These are phyloP conservation scores for Phytopythium aichiense DNA, from an alignment of 352 stramenopile genomes.

Conservation along the genomic window DNA sequence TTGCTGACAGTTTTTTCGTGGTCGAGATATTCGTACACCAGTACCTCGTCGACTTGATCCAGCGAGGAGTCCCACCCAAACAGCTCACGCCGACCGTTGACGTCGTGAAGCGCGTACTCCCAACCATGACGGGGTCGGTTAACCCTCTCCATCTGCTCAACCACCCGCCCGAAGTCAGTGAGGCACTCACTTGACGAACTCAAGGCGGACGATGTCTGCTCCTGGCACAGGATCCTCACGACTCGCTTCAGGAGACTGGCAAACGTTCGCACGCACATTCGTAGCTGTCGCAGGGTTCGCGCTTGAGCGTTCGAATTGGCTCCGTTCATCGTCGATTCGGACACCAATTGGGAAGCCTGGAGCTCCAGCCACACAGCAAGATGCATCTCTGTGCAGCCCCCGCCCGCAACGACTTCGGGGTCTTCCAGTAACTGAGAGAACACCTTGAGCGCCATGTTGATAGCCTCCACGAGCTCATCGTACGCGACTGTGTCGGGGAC, in stretches of 20 bases:
- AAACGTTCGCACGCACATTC: conserved; percentile 22
- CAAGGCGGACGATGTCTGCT: not conserved
- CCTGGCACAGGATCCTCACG: not conserved
- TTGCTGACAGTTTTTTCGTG: conserved; percentile 21
- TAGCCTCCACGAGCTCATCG: conserved; percentile 37
- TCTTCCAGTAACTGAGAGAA: conserved; percentile 33
- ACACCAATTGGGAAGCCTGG: conserved; percentile 20
- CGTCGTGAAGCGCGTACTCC: conserved; percentile 2
- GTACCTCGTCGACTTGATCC: conserved; percentile 16
- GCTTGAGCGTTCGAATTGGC: not conserved
- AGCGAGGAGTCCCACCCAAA: conserved; percentile 39
- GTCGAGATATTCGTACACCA: conserved; percentile 7
- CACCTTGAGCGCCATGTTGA: conserved; percentile 35
- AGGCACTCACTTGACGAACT: conserved; percentile 5
- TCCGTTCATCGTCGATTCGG: conserved; percentile 6
- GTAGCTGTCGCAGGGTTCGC: conserved; percentile 26
- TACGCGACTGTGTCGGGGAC: conserved; percentile 33
- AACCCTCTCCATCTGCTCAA: conserved; percentile 21
- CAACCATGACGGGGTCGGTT: conserved; percentile 21
- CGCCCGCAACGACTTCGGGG: conserved; percentile 37
- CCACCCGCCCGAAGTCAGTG: conserved; percentile 13
- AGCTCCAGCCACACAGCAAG: conserved; percentile 31
- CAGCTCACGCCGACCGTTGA: conserved; percentile 9
- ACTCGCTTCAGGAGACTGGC: conserved; percentile 3
- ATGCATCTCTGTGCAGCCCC: conserved; percentile 47